Evolutionary conservation across 306 rosid species (phyloP), one percentile per base, ranked within the genome.

Genomic region (Casuarina cunninghamiana): DNA sequence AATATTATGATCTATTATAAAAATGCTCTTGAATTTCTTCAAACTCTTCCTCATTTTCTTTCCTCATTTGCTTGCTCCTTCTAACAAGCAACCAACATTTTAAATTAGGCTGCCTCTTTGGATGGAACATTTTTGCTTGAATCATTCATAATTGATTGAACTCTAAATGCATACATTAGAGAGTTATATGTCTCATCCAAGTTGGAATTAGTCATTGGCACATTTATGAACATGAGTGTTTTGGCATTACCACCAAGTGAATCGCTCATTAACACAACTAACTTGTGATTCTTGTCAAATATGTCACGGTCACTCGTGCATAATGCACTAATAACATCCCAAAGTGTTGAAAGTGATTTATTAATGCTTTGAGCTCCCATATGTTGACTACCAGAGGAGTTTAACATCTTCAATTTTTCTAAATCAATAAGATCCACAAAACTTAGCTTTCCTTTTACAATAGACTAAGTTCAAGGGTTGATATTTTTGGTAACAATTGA

Each of bases 391-490:
- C 99, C 97, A 3, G 89, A 75, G 48, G 99, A 95, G 17, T 97
- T 97, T 5, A 97, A 95, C 86, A 92, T 95, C 85, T 95, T 95
- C 16, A 92, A 73, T 77, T 97, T 89, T 80, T 92, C 97, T 16
- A 97, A 95, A 43, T 97, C 99, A 71, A 97, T 97, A 75, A 95
- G 99, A 83, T 95, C 99, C 75, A 95, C 99, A 81, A 95, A 95
- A 85, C 99, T 95, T 77, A 95, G 81, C 97, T 95, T 93, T 87
- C 99, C 99, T 80, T 92, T 89, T 75, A 91, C 91, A 60, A 93
- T 80, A 75, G 97, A 89, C 86, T 92, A 97, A 44, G 93, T 92
- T 77, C 93, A 97, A 85, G 89, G 96, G 83, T 93, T 93, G 49
- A 89, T 93, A 74, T 96, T 91, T 82, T 92, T 97, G 62, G 91